phyloP scores from a whole-genome alignment of 768 basidiomycete genomes.

The Pleurotus tuber-regium region DNA sequence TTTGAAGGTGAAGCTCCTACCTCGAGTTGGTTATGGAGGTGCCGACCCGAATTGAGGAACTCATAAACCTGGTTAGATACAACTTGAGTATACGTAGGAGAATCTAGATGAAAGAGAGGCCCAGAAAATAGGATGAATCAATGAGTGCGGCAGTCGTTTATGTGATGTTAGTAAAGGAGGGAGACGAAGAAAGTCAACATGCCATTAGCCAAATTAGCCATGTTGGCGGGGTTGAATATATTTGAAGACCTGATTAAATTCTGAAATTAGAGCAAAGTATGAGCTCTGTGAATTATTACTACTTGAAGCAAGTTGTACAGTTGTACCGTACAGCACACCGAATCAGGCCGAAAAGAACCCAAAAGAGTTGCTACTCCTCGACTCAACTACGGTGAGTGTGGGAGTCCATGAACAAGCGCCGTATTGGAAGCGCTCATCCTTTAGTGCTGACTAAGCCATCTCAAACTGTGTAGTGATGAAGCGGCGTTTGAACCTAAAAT shows the following conservation, averaged over 20 bases:
- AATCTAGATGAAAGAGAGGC: background rate
- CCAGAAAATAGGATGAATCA: background rate
- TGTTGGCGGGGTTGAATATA: constrained; percentile 8
- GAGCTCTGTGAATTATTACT: too few relatives aligned
- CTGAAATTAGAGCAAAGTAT: background rate
- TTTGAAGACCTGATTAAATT: background rate
- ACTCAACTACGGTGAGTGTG: constrained; percentile 15
- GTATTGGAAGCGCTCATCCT: background rate
- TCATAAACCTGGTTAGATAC: too few relatives aligned
- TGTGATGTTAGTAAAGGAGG: background rate
- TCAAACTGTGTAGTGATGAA: constrained; percentile 9
- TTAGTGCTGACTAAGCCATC: constrained; percentile 23
- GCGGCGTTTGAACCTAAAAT: constrained; percentile 10
- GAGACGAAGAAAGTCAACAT: constrained; percentile 3
- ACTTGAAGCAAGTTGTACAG: too few relatives aligned
- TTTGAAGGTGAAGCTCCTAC: constrained; percentile 5
- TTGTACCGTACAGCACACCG: too few relatives aligned
- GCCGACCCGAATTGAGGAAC: too few relatives aligned
- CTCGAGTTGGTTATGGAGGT: background rate
- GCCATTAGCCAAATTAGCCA: background rate
- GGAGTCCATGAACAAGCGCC: background rate
- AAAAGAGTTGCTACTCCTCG: too few relatives aligned
- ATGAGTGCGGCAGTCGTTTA: background rate
- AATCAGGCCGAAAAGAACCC: too few relatives aligned
- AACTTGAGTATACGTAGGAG: too few relatives aligned